Evolutionary conservation across 371 early-diverging fungal genomes (phyloP).

Genomic region (Conidiobolus incongruus): DNA sequence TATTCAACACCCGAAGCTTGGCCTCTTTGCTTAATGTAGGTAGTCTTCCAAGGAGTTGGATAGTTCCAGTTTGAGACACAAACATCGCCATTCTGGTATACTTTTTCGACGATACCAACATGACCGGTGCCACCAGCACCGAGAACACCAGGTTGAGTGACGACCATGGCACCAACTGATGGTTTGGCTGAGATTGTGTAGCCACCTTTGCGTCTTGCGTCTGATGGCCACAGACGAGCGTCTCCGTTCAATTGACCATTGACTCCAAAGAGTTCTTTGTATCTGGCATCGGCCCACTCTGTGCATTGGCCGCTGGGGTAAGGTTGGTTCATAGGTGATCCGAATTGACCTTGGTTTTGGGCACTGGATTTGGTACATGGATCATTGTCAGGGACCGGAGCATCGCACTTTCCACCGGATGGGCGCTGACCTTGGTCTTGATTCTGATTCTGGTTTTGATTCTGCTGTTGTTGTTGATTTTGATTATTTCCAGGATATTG

Average conservation of each 20-base stretch:
- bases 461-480: too few relatives aligned
- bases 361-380: too few relatives aligned
- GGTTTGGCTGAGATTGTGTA: neutral
- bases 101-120: neutral
- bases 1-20: too few relatives aligned
- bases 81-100: neutral
- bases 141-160: neutral
- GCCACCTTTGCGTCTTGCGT: neutral
- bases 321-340: too few relatives aligned
- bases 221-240: neutral
- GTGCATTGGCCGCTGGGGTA: slow-evolving; percentile 4
- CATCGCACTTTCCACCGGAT: too few relatives aligned
- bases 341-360: too few relatives aligned
- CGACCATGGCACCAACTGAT: neutral
- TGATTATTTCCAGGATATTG: too few relatives aligned
- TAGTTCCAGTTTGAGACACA: neutral
- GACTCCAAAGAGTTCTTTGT: slow-evolving; percentile 2
- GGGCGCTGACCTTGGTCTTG: too few relatives aligned
- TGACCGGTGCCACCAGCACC: neutral
- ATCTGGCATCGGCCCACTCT: slow-evolving; percentile 5
- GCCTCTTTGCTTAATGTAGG: too few relatives aligned
- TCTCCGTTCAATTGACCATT: slow-evolving; percentile 2
- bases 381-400: too few relatives aligned
- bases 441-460: too few relatives aligned
- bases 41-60: neutral